Evolutionary conservation across 2,329 filamentous ascomycete species (phyloP), one percentile per base, ranked within the genome.

Genomic region (Diaporthe sp.): DNA sequence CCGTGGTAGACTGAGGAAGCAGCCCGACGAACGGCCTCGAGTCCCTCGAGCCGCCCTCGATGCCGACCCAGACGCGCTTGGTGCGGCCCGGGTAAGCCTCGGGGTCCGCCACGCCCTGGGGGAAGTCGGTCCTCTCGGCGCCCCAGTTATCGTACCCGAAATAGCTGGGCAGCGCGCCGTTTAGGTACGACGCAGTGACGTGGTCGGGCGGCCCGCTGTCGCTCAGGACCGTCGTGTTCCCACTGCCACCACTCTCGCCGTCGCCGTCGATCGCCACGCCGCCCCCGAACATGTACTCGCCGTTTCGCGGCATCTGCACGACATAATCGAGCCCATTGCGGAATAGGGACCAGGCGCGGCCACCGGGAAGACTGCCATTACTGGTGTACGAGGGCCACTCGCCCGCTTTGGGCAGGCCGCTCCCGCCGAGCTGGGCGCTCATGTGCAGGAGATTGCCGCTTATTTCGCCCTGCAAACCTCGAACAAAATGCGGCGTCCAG

Each of bases 401-500:
- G 15, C 58, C 58, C 25, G 58, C 58, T 25, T 45, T 61, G 38
- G 58, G 58, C 7, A 64, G 58, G 13, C 58, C 58, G 58, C 25
- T 33, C 3, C 58, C 38, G 0, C 58, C 58, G 6, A 64, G 58
- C 38, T 64, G 38, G 13, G 58, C 38, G 58, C 58, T 64, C 58
- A 64, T 64, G 40, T 64, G 58, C 58, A 64, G 40, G 15, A 40
- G 58, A 25, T 6, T 22, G 58, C 58, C 58, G 38, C 25, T 25
- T 38, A 45, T 45, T 7, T 25, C 58, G 58, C 58, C 38, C 38
- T 33, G 58, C n/a, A 64, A 17, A 3, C 38, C 58, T 6, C 15
- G 58, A 15, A 64, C 58, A 25, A 90, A 78, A 9, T 80, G 82
- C 1, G 85, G 85, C 7, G 87, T 87, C 79, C 89, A 90, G n/a